Base-by-base conservation (phyloP, 2,329 filamentous ascomycete species). In the Clonostachys rosea region DNA sequence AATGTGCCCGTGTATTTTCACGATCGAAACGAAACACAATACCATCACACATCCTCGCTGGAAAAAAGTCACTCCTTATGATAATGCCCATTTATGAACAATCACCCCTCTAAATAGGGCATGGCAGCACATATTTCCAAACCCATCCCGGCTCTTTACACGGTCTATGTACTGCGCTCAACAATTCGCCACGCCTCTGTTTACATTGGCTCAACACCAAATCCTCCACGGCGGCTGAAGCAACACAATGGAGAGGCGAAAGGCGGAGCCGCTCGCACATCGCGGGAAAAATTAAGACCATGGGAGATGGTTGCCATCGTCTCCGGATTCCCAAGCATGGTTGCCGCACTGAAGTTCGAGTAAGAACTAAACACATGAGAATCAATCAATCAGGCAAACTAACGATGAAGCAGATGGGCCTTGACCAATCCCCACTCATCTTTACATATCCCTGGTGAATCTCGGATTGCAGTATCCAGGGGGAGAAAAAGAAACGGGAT, bases 291-390 rank as follows among this genome's bases (percentile, higher is more conserved):
- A 5, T 68, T 91, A 51, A 79, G 89, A 40, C 94, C 94, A 0
- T 97, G 94, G 91, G 88, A 95, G 61, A 95, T 96, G 87, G 80
- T 89, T 3, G 84, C 83, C 39, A 74, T 96, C 6, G 87, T 97
- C 2, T 87, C 88, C 7, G 92, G 92, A 0, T 99, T 99, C 54
- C 90, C 89, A 0, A 92, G 87, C 54, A 86, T 86, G 58, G 82
- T 92, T 35, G 90, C 89, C 1, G 94, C 94, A 1, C 69, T 99
- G 52, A 92, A 97, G 60, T 97, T 99, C 61, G 92, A 97, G 87
- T 94, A 75, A 62, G 83, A 73, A n/a, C 16, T 46, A 18, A 18
- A 13, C 24, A 30, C 24, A 30, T 30, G 24, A 16, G 9, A 12
- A 17, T 24, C 16, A 41, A 24, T 16, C 12, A 11, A 46, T n/a